A percentile compares a stretch with the other conserved stretches of the same genome.
Evolutionary conservation across 2,329 filamentous ascomycete genomes (phyloP).

Genomic region (Neocatenulostroma microsporum): DNA sequence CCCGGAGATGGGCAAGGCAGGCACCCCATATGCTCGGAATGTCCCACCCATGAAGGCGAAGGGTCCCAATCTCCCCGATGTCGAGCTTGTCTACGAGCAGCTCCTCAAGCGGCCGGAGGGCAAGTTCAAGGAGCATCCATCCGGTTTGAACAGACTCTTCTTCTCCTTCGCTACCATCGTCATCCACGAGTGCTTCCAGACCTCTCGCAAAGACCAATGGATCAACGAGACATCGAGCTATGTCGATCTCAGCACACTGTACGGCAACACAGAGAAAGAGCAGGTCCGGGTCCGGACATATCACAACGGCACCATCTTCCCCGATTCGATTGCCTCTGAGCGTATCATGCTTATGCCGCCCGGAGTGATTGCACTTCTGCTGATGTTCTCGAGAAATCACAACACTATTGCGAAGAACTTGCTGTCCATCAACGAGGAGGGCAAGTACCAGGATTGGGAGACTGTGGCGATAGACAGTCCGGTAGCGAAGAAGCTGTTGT

Average conservation of each 20-base stretch:
- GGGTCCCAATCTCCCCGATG: conserved; percentile 43
- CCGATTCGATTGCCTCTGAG: conserved; percentile 39
- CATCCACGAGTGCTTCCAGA: conserved; percentile 44
- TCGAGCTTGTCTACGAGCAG: conserved; percentile 42
- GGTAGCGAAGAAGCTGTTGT: too few species aligned
- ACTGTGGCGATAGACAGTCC: too few species aligned
- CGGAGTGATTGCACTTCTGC: conserved; percentile 35
- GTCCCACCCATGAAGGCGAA: conserved; percentile 43
- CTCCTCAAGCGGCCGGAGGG: conserved; percentile 36
- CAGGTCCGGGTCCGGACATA: conserved; percentile 39
- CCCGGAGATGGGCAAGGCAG: conserved; percentile 48
- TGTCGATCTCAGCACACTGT: conserved; percentile 42
- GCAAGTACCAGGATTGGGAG: conserved; percentile 38
- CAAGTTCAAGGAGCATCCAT: conserved; percentile 38
- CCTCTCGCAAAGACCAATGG: conserved; percentile 32
- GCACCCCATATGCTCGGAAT: conserved; percentile 39
- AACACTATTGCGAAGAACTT: conserved; percentile 37
- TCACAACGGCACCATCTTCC: conserved; percentile 36
- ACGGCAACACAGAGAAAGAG: conserved; percentile 39
- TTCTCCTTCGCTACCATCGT: conserved; percentile 44
- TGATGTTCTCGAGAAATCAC: conserved; percentile 42
- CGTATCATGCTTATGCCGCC: conserved; percentile 44
- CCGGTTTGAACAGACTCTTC: conserved; percentile 39
- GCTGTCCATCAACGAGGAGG: conserved; percentile 37
- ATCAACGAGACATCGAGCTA: conserved; percentile 43